Base-by-base conservation (phyloP, 2,329 filamentous ascomycete species). In the Monosporascus sp. region DNA sequence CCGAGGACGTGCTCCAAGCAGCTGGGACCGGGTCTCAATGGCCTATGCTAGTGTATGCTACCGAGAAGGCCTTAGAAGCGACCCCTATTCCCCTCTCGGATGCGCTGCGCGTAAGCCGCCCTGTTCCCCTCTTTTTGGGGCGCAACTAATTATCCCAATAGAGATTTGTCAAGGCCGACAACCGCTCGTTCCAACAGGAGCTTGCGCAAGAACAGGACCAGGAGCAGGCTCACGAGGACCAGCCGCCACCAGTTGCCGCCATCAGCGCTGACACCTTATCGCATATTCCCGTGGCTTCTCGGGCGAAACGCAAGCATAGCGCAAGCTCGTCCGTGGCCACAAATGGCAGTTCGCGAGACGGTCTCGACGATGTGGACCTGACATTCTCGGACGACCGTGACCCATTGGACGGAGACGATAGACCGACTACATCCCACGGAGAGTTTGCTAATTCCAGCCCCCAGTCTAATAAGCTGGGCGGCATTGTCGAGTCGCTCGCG, bases 31-130 rank as follows among this genome's bases (percentile, higher is more conserved):
- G 80, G 48, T 74, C 74, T 8, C 78, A 75, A 52, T 72, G 68
- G 19, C 74, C 76, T 0, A 60, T 81, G 19, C 61, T 84, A 3
- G 67, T 84, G 5, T 84, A 83, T 59, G 80, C 80, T 22, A 78
- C 78, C 4, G 77, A 82, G 55, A 65, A 69, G 26, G 78, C 79
- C 24, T 63, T 81, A 54, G 58, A 68, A 14, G 57, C 61, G 20
- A 62, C 68, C 3, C 63, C 54, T 11, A 58, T 65, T 3, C 66
- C 72, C 11, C 64, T 82, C 17, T 69, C 78, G 27, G 63, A 66
- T 48, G 54, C 68, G 49, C 60, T 76, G 22, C 67, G 71, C 40
- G 72, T 73, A 50, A 56, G 68, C 63, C 17, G 14, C 44, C 22
- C 31, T 44, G 14, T 26, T 44, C 17, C n/a, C 4, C 20, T 14